phyloP scores from a whole-genome alignment of 495 filamentous ascomycete genomes.

The Polyplosphaeria fusca region DNA sequence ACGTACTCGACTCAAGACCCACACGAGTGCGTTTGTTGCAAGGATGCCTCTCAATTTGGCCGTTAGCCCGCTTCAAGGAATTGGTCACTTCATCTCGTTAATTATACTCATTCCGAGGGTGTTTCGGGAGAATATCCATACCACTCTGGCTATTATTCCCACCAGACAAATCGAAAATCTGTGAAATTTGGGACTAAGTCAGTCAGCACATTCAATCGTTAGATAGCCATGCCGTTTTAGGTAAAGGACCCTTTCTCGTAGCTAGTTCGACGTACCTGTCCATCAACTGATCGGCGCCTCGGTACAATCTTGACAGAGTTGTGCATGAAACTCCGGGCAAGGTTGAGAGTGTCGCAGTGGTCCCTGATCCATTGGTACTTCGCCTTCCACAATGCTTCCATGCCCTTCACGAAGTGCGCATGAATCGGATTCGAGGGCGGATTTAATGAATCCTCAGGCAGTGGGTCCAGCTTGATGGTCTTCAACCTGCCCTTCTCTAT shows the following conservation, averaged over 20 bases:
- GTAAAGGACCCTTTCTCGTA: too few species aligned
- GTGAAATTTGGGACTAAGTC: too few species aligned
- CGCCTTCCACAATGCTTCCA: not conserved
- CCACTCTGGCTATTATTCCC: too few species aligned
- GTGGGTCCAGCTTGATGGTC: not conserved
- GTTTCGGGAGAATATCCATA: too few species aligned
- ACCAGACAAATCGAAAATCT: too few species aligned
- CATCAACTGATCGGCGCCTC: too few species aligned
- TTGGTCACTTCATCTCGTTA: not conserved
- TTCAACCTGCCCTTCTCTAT: constrained; percentile 4
- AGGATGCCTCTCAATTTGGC: constrained; percentile 5
- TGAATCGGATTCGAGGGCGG: constrained; percentile 1
- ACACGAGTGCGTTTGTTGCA: constrained; percentile 12
- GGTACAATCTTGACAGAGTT: too few species aligned
- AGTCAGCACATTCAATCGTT: too few species aligned
- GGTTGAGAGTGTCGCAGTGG: constrained; percentile 6
- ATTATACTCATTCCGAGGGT: too few species aligned
- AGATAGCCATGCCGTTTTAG: too few species aligned
- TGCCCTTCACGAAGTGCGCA: not conserved
- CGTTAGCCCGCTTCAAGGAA: not conserved
- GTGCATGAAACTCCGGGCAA: not conserved
- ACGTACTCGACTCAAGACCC: too few species aligned
- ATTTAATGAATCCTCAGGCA: constrained; percentile 1
- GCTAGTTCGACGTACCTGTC: too few species aligned
- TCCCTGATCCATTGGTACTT: constrained; percentile 9